Evolutionary conservation across 2,329 filamentous ascomycete genomes (phyloP), one percentile per base, ranked within the genome.

Genomic region (Colletotrichum sp.): DNA sequence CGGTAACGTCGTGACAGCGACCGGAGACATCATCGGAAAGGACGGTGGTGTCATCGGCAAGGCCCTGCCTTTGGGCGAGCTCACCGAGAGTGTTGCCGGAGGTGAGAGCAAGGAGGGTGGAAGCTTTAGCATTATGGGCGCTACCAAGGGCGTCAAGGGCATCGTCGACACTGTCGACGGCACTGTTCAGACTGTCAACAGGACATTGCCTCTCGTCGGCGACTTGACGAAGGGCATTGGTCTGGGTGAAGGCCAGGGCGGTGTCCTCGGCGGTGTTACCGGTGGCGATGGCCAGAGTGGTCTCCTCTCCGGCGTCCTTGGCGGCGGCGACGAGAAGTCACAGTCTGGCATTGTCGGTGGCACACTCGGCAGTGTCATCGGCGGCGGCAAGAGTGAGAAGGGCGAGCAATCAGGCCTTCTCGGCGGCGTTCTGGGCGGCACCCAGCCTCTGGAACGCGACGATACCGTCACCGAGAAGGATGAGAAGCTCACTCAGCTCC

Each of bases 11-110:
- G 85, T 86, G 39, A 85, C 82, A 28, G 78, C 80, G 8, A 80
- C 80, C 10, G 85, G 85, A 15, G 83, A 86, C 16, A 80, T 86
- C 57, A 79, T 86, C 63, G 82, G 79, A 78, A 80, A 80, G 57
- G 78, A 83, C 8, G 86, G 86, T 8, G 86, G 88, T 65, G 83
- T 87, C 52, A 81, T 87, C 24, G 87, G 86, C 72, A 86, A 87
- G 79, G 85, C 83, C 4, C 67, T 78, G 49, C 76, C 80, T 78
- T 76, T 87, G 78, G 82, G 84, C 30, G 83, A 84, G 24, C 81
- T 85, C 75, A 84, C 84, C 28, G 87, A 88, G 69, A 86, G 86
- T 32, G 83, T 86, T 6, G 86, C 86, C 5, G 83, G 86, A 34
- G 74, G 79, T 2, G 77, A 84, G 69, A 82, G 86, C 72, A 81